Percentiles rank a stretch among this genome's conserved stretches.
These are phyloP conservation scores for Blastobotrys proliferans DNA, from an alignment of 1,139 yeast species.

Conservation along the genomic window DNA sequence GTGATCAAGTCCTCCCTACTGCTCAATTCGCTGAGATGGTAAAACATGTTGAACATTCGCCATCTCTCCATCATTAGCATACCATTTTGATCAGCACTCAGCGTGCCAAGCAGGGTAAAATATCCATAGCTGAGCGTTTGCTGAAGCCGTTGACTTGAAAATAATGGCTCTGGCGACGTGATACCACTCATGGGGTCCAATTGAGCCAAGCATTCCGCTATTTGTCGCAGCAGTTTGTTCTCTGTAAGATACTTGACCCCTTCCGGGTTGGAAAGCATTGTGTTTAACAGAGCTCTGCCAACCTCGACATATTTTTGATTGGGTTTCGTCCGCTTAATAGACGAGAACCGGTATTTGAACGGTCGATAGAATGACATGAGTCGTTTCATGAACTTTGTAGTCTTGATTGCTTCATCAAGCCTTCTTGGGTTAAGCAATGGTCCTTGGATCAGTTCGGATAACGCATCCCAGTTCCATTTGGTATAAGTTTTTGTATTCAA, in stretches of 20 bases:
- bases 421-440: slow-evolving; percentile 69
- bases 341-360: slow-evolving; percentile 78
- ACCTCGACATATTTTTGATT: slow-evolving; percentile 57
- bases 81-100: slow-evolving; percentile 60
- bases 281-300: slow-evolving; percentile 68
- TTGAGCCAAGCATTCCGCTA: slow-evolving; percentile 85
- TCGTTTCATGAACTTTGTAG: slow-evolving; percentile 82
- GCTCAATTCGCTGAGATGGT: slow-evolving; percentile 58
- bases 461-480: slow-evolving; percentile 84
- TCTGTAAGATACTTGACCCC: slow-evolving; percentile 68
- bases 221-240: slow-evolving; percentile 76
- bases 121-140: slow-evolving; percentile 73
- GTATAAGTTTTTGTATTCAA: slow-evolving; percentile 72
- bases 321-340: slow-evolving; percentile 48
- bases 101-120: slow-evolving; percentile 68
- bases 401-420: slow-evolving; percentile 72
- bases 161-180: slow-evolving; percentile 66
- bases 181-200: slow-evolving; percentile 78
- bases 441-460: slow-evolving; percentile 68
- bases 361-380: slow-evolving; percentile 87
- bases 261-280: slow-evolving; percentile 57
- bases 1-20: slow-evolving; percentile 58
- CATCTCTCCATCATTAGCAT: slow-evolving; percentile 67
- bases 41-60: slow-evolving; percentile 78
- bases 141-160: slow-evolving; percentile 57